Evolutionary conservation across 1,284 basidiomycete species (phyloP), one percentile per base, ranked within the genome.

Genomic region (Ceraceosorus guamensis): DNA sequence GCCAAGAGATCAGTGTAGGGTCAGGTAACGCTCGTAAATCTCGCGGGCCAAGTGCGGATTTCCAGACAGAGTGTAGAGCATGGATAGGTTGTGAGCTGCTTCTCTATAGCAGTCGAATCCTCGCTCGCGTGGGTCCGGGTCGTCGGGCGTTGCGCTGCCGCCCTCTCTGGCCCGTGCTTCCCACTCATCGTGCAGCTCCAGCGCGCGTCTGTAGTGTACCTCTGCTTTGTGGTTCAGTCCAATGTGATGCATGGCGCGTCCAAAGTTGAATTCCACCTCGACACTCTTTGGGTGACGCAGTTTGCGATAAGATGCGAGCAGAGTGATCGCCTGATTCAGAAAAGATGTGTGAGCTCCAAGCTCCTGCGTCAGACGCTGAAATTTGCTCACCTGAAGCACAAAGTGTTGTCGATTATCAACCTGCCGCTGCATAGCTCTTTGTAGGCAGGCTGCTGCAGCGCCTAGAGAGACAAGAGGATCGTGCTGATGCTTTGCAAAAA

Each of bases 191-290:
- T 64, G 60, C 7, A 56, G 39, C 8, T 46, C 56, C 31, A 75
- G 57, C 0, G 71, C 69, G 14, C 44, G 44, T 41, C 56, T 50
- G 45, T 75, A 75, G 45, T 66, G 66, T n/a, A 53, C 55, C 13
- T 67, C 70, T 1, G 72, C 72, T 35, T 70, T 51, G 54, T 68
- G 66, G 39, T 64, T 35, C 10, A 75, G 54, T 0, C 71, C 68
- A 13, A 97, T 79, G 56, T 91, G 87, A 71, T 98, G 92, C 73
- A 95, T 95, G 0, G 85, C 83, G 46, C 93, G 80, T 0, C 87
- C 93, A 72, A 89, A 88, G 74, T 97, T 97, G 77, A 85, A 97
- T 63, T 96, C 90, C 1, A 91, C 85, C 49, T 83, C 83, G n/a
- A 60, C 47, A 78, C 76, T 2, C 77, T 44, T n/a, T 35, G 41